These are phyloP conservation scores for Bacidia gigantensis DNA, from an alignment of 495 filamentous ascomycete genomes.

Conservation along the genomic window DNA sequence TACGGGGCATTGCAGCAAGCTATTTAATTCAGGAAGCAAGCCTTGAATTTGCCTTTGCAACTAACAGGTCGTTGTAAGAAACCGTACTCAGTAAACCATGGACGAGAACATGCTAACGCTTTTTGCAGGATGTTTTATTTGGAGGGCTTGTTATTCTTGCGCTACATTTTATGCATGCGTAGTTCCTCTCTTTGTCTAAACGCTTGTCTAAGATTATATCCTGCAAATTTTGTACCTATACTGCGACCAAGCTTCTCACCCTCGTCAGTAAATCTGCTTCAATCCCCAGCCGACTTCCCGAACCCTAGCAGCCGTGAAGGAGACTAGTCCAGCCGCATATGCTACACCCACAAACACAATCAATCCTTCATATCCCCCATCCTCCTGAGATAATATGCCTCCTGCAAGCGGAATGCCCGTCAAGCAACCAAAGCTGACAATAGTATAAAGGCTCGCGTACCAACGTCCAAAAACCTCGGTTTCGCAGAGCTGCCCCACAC, in stretches of 20 bases:
- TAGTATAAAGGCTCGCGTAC: slow-evolving; percentile 75
- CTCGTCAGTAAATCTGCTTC: slow-evolving; percentile 31
- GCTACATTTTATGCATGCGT: no score
- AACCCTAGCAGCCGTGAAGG: slow-evolving; percentile 48
- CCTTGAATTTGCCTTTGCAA: no score
- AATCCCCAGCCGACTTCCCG: slow-evolving; percentile 54
- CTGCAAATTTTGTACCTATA: no score
- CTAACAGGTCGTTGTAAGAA: no score
- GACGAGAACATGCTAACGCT: no score
- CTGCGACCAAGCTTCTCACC: not conserved
- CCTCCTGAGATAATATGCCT: slow-evolving; percentile 42
- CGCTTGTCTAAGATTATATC: no score
- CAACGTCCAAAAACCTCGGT: slow-evolving; percentile 75
- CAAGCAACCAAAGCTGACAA: slow-evolving; percentile 77
- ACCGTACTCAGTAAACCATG: no score
- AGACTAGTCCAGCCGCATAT: slow-evolving; percentile 47
- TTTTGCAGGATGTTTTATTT: no score
- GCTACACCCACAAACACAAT: slow-evolving; percentile 53
- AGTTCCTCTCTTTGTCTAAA: no score
- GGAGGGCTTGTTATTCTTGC: no score
- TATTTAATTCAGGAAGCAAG: no score
- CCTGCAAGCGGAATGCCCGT: slow-evolving; percentile 85
- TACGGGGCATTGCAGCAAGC: no score
- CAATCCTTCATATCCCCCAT: slow-evolving; percentile 46
- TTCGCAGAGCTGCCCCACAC: slow-evolving; percentile 79